Base-by-base conservation (phyloP, 1,284 basidiomycete genomes). In the Vanrija pseudolonga region DNA sequence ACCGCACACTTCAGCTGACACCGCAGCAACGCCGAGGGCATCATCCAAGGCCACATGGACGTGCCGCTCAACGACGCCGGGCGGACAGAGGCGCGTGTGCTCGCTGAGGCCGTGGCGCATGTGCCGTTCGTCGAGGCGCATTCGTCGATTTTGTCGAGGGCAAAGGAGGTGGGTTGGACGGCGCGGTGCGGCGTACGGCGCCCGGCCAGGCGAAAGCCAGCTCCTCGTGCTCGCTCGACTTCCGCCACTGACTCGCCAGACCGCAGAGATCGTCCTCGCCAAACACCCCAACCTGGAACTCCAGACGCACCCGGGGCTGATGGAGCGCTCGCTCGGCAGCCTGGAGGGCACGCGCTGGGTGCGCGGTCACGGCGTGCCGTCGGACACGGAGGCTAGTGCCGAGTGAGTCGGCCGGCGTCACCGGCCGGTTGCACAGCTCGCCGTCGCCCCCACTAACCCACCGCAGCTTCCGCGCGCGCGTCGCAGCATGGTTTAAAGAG, bases 21-120 rank as follows among this genome's bases (percentile, higher is more conserved):
- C 0, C n/a, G n/a, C 50, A 76, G 73, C 55, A 77, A 77, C 46
- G 24, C 64, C 9, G 53, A 61, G 19, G 69, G 72, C 17, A 67
- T 73, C 42, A 72, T 76, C 15, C 75, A 77, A 58, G 76, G 76
- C 22, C 69, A 74, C 9, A 50, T 69, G 17, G 72, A 77, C 56
- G 71, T 67, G 2, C 68, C 65, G 17, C 61, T 77, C 14, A 77
- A 76, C 47, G 67, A 63, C 12, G 60, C 62, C 11, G 76, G 76
- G 0, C 59, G 66, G 5, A 18, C 28, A 0, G 70, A 76, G 56
- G 64, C 72, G 7, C 19, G 42, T 1, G 45, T 62, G 1, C 53
- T 73, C 1, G 65, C 66, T 6, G 45, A 68, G 4, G 43, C 55
- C 4, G 51, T 76, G 2, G 45, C 50, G 8, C 38, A 60, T 14